Evolutionary conservation across 192 early-diverging fungal species (phyloP).

Genomic region (Coemansia sp.): DNA sequence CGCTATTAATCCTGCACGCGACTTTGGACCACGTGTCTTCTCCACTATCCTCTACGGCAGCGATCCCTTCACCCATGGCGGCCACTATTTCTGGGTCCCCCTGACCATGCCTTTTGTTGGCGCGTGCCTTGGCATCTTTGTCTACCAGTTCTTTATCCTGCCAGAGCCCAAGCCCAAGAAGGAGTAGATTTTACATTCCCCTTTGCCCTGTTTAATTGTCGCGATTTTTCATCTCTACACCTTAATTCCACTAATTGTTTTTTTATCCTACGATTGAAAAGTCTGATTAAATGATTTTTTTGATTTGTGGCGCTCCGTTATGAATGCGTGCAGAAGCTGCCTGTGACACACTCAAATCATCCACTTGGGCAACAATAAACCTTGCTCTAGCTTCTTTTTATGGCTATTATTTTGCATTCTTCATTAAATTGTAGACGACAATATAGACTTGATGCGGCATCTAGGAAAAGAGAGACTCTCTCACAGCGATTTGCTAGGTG

Average conservation of each 20-base stretch:
- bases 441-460: background rate
- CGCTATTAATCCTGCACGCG: conserved; percentile 76
- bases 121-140: conserved; percentile 56
- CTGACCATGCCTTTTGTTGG: conserved; percentile 68
- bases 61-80: conserved; percentile 63
- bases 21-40: conserved; percentile 77
- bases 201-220: background rate
- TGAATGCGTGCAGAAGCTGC: background rate
- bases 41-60: conserved; percentile 63
- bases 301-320: background rate
- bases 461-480: background rate
- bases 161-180: conserved; percentile 52
- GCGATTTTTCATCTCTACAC: background rate
- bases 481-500: background rate
- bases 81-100: conserved; percentile 74
- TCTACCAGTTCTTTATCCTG: conserved; percentile 61
- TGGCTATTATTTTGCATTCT: background rate
- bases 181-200: conserved; percentile 11
- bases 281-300: background rate
- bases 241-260: too few species aligned
- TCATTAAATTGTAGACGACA: background rate
- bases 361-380: background rate
- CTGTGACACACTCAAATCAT: background rate
- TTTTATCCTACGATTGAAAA: background rate
- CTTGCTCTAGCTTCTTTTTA: background rate